phyloP scores from a whole-genome alignment of 805 yeast genomes.

The Kluyveromyces lactis region DNA sequence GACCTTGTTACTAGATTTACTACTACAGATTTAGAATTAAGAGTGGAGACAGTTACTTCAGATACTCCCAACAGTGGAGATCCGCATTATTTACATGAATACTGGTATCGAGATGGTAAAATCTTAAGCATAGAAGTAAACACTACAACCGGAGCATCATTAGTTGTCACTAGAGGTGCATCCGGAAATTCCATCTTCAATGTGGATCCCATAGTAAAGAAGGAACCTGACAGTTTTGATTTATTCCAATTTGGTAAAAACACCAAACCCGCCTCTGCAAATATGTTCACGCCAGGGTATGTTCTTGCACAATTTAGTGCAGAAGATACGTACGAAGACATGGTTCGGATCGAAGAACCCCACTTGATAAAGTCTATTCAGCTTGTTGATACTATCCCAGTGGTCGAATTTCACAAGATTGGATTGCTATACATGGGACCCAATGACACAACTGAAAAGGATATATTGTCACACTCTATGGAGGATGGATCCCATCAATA shows the following conservation, averaged over 20 bases:
- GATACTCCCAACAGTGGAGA: conserved; percentile 21
- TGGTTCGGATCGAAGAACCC: conserved; percentile 23
- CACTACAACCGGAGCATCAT: conserved; percentile 41
- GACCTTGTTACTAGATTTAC: conserved; percentile 66
- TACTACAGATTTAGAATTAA: conserved; percentile 51
- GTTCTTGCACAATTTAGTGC: conserved; percentile 9
- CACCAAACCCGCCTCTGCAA: neutral
- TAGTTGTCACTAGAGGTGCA: conserved; percentile 51
- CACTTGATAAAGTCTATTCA: conserved; percentile 44
- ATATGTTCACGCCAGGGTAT: conserved; percentile 1
- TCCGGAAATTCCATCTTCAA: conserved; percentile 50
- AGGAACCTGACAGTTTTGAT: conserved; percentile 28
- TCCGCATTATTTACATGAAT: conserved; percentile 22
- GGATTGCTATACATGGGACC: conserved; percentile 72
- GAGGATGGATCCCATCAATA: conserved; percentile 53
- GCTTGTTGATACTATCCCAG: conserved; percentile 67
- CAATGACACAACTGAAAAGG: conserved; percentile 53
- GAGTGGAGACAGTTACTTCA: conserved; percentile 27
- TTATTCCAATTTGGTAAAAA: conserved; percentile 46
- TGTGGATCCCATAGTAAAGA: conserved; percentile 38
- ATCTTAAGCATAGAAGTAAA: conserved; percentile 51
- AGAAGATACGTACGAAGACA: conserved; percentile 7
- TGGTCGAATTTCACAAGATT: conserved; percentile 67
- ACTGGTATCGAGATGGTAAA: conserved; percentile 57
- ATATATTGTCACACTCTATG: conserved; percentile 50